Evolutionary conservation across 2,329 filamentous ascomycete species (phyloP), one percentile per base, ranked within the genome.

Genomic region (Aspergillus sp.): DNA sequence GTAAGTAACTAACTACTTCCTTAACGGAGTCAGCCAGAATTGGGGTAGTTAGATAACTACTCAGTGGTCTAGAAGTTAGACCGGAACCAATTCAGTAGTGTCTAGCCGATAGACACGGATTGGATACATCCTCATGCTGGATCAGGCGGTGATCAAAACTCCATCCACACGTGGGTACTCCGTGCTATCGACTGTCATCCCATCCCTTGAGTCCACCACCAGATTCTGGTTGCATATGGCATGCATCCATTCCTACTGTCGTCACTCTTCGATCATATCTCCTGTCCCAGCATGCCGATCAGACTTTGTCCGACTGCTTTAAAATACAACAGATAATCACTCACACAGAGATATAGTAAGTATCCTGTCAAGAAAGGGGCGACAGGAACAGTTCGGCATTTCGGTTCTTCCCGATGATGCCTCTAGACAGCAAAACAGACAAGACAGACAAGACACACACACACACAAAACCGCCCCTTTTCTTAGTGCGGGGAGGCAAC

Each of bases 141-240:
- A 60, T 38, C 51, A 52, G 51, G 55, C 41, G 43, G 43, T 61
- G 54, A 55, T 63, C 58, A 25, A 53, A 58, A 60, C 45, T 63
- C 50, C 54, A 50, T 51, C 21, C 55, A 55, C 58, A 61, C 54
- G 53, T 55, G 55, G 58, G 45, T 43, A 57, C 39, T 57, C 6
- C n/a, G 47, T 30, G 47, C 25, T 50, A 28, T 30, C 47, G 47
- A 30, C 23, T 17, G 52, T 43, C 25, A 39, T 55, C n/a, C 23
- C 53, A 55, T 55, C 30, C 53, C 36, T 38, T 25, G 50, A 53
- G 21, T 39, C 50, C 50, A 39, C 47, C 47, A 28, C 28, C 15
- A 30, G 47, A 32, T 21, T 38, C 19, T 56, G 32, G 32, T 61
- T 61, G 47, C 54, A 48, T 51, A 51, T 48, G 43, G 45, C 58